phyloP scores from a whole-genome alignment of 345 rosid genomes.

The Citrus sp. region DNA sequence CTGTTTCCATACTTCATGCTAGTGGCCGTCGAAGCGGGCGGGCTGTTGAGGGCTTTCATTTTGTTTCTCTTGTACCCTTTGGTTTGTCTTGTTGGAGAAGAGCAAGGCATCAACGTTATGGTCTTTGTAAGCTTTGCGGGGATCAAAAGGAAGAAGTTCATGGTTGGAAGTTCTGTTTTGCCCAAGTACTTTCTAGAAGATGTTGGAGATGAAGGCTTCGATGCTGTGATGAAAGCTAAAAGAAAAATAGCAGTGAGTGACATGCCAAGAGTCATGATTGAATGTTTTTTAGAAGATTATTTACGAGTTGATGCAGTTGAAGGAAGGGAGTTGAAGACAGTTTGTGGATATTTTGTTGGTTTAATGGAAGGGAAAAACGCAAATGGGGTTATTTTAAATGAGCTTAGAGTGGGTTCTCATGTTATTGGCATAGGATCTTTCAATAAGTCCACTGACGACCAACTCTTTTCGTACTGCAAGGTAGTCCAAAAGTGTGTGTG shows the following conservation, averaged over 20 bases:
- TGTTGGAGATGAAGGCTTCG: slow-evolving; percentile 48
- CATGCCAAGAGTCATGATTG: slow-evolving; percentile 58
- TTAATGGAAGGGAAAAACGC: slow-evolving; percentile 36
- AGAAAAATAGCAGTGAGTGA: slow-evolving; percentile 44
- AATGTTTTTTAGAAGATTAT: slow-evolving; percentile 46
- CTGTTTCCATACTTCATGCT: slow-evolving; percentile 65
- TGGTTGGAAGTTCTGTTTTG: slow-evolving; percentile 42
- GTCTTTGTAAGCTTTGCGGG: slow-evolving; percentile 53
- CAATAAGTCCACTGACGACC: slow-evolving; percentile 17
- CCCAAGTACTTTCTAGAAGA: slow-evolving; percentile 64
- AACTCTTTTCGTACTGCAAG: slow-evolving; percentile 26
- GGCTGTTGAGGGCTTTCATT: slow-evolving; percentile 42
- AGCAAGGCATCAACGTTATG: slow-evolving; percentile 41
- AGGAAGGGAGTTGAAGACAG: slow-evolving; percentile 46
- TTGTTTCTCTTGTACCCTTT: slow-evolving; percentile 53
- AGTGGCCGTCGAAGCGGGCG: slow-evolving; percentile 67
- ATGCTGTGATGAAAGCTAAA: slow-evolving; percentile 34
- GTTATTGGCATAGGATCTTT: slow-evolving; percentile 20
- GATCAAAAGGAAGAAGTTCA: slow-evolving; percentile 31
- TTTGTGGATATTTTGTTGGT: slow-evolving; percentile 48
- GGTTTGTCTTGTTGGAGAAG: slow-evolving; percentile 31
- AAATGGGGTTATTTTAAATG: slow-evolving; percentile 1
- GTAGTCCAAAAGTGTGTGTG: neutral
- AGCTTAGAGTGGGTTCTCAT: slow-evolving; percentile 1
- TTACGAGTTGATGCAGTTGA: slow-evolving; percentile 41